These are phyloP conservation scores for Gossypium mustelinum DNA, from an alignment of 345 rosid species.

Conservation along the genomic window DNA sequence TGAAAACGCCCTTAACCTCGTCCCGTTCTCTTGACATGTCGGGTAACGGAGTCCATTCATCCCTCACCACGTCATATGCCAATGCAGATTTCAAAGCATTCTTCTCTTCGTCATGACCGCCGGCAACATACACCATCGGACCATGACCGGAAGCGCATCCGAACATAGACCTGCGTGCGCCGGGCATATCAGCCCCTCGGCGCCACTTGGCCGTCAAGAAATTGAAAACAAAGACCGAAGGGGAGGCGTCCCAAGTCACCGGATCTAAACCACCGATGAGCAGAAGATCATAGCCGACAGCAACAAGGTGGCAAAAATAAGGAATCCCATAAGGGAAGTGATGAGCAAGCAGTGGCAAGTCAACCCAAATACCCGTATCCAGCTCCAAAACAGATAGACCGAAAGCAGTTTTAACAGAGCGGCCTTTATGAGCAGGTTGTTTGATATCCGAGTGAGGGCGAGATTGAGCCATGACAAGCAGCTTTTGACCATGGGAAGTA, in stretches of 20 bases:
- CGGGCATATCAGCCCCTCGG: constrained; percentile 61
- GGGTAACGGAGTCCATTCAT: constrained; percentile 56
- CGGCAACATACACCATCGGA: constrained; percentile 59
- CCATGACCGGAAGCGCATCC: constrained; percentile 56
- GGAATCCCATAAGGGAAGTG: constrained; percentile 43
- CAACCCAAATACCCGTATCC: constrained; percentile 44
- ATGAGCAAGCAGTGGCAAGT: constrained; percentile 50
- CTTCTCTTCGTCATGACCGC: constrained; percentile 71
- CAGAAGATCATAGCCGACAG: constrained; percentile 57
- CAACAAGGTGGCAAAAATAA: constrained; percentile 51
- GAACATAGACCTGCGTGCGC: constrained; percentile 49
- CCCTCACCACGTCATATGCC: constrained; percentile 52
- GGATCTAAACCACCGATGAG: constrained; percentile 76
- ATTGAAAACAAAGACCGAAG: constrained; percentile 49
- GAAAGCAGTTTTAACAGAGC: neutral
- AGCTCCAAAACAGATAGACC: constrained; percentile 21
- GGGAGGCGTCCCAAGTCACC: constrained; percentile 53
- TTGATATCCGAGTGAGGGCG: constrained; percentile 25
- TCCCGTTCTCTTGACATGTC: constrained; percentile 74
- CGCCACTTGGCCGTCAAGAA: constrained; percentile 62
- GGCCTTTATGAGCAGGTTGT: neutral
- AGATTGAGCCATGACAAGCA: constrained; percentile 57
- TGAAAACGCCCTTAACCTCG: constrained; percentile 64
- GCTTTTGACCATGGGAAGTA: constrained; percentile 34
- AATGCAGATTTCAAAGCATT: constrained; percentile 59